phyloP scores from a whole-genome alignment of 495 filamentous ascomycete genomes.

The Antarctomyces pellizariae region DNA sequence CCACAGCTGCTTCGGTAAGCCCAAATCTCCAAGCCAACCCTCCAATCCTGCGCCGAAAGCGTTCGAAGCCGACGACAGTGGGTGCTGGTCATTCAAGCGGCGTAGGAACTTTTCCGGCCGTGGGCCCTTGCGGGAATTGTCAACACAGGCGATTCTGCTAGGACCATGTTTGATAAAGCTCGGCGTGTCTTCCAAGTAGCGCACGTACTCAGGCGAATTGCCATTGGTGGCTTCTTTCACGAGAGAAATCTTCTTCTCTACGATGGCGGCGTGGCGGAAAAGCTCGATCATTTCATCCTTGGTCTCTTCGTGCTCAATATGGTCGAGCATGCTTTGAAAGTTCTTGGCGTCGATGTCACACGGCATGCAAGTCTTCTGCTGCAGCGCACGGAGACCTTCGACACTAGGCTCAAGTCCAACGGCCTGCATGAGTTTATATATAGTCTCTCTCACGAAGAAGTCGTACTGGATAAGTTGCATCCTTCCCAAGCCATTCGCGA shows the following conservation, averaged over 20 bases:
- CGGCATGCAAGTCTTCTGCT: too few species aligned
- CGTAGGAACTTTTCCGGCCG: too few species aligned
- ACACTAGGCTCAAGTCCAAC: neutral
- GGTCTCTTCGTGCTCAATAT: neutral
- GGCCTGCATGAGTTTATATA: neutral
- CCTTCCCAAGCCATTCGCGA: too few species aligned
- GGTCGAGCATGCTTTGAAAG: too few species aligned
- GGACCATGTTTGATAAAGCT: neutral
- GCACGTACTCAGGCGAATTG: neutral
- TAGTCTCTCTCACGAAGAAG: neutral
- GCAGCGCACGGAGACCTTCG: neutral
- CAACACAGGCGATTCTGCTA: slow-evolving; percentile 1
- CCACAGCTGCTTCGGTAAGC: too few species aligned
- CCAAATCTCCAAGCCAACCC: too few species aligned
- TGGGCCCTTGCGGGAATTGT: neutral
- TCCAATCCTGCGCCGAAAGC: too few species aligned
- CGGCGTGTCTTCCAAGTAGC: neutral
- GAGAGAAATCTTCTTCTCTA: neutral
- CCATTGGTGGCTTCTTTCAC: slow-evolving; percentile 1
- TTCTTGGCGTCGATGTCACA: too few species aligned
- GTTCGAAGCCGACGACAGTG: too few species aligned
- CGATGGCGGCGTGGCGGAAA: neutral
- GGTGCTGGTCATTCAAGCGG: too few species aligned
- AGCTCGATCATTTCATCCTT: neutral
- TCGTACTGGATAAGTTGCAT: neutral